Evolutionary conservation across 1,284 basidiomycete species (phyloP), one percentile per base, ranked within the genome.

Genomic region (Cutaneotrichosporon cavernicola): DNA sequence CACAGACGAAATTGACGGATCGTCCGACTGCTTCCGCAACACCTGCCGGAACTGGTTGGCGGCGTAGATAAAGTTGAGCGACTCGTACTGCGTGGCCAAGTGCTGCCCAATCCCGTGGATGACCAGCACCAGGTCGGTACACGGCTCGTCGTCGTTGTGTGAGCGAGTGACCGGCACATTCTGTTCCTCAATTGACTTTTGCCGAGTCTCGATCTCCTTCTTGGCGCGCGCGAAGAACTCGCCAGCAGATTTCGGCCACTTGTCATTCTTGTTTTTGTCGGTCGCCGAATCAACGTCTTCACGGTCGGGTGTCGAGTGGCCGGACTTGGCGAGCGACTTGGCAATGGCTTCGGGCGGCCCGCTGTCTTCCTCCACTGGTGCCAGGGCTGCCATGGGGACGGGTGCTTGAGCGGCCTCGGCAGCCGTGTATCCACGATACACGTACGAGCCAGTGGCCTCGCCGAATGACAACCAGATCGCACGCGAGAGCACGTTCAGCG

Each of bases 21-120:
- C 76, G 11, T 66, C 63, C 0, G 80, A 73, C 72, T 84, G 83
- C 62, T 81, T 82, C 53, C 77, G 70, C 40, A 83, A 72, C 16
- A 81, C 74, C 46, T 81, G 80, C 34, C 83, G 76, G 30, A 84
- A 78, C 55, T 82, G 77, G 65, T 84, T 84, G 26, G 80, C 80
- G 7, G 82, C 81, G 68, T 84, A 83, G n/a, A 84, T 78, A 66
- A 84, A 84, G 67, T 81, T 81, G 72, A 82, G 83, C 4, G 80
- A 77, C 66, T 84, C 83, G 65, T 83, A 82, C 53, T 82, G 79
- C 8, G 77, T 74, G 0, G 83, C 82, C 11, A 84, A 71, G 71
- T 84, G 74, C 63, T 81, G 80, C 10, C 80, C 83, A 30, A 84
- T 84, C 18, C 83, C 83, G 68, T 84, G 83, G 22, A 84, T 76